phyloP scores from a whole-genome alignment of 495 filamentous ascomycete genomes.

The Hypomontagnella monticulosa region DNA sequence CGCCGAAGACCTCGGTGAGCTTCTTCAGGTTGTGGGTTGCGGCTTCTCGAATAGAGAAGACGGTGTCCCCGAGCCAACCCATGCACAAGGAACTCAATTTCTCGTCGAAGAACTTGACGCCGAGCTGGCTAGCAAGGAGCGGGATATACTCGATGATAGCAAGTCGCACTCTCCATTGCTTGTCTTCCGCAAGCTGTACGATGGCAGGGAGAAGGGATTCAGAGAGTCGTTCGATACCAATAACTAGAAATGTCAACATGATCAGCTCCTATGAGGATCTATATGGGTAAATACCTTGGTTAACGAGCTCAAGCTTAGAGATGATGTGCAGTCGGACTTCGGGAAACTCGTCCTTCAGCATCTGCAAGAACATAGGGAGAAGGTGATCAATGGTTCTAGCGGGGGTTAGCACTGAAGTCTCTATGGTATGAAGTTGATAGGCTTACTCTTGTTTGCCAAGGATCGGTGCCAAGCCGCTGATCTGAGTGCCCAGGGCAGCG shows the following conservation, averaged over 20 bases:
- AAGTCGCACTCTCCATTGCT: conserved; percentile 98
- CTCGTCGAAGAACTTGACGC: conserved; percentile 98
- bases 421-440: background rate
- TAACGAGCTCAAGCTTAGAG: conserved; percentile 96
- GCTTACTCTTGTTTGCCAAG: conserved; percentile 96
- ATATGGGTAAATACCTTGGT: conserved; percentile 72
- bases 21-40: conserved; percentile 97
- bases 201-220: conserved; percentile 98
- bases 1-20: conserved; percentile 96
- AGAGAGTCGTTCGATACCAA: conserved; percentile 95
- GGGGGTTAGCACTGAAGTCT: conserved; percentile 18
- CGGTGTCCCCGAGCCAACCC: conserved; percentile 99
- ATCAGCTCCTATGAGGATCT: conserved; percentile 5
- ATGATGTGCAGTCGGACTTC: conserved; percentile 98
- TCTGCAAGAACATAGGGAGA: conserved; percentile 97
- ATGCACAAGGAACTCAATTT: conserved; percentile 95
- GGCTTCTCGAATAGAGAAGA: conserved; percentile 97
- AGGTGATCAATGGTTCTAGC: conserved; percentile 91
- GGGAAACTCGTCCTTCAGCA: conserved; percentile 99
- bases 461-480: conserved; percentile 95
- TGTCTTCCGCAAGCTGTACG: conserved; percentile 96
- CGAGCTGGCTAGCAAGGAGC: conserved; percentile 91
- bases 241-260: conserved; percentile 66
- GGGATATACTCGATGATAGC: conserved; percentile 99
- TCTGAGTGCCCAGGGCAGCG: conserved; percentile 93